phyloP scores from a whole-genome alignment of 1,284 basidiomycete genomes.

The Gastroboletus turbinatus region DNA sequence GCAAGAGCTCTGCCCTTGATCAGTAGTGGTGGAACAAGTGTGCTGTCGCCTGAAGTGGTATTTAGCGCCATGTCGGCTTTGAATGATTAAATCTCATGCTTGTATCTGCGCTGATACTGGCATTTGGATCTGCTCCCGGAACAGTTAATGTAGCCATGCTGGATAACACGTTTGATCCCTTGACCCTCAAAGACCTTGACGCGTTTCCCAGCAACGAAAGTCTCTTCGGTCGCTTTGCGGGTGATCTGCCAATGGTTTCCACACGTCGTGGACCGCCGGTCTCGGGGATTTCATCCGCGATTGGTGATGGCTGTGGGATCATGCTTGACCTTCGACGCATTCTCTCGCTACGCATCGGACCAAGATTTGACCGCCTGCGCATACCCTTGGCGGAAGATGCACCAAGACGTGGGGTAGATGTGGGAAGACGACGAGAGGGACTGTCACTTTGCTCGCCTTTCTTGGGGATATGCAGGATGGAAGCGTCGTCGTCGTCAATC shows the following conservation, averaged over 20 bases:
- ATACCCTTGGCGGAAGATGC: constrained; percentile 36
- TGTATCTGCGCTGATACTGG: constrained; percentile 28
- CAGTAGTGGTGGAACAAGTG: constrained; percentile 6
- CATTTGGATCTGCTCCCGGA: constrained; percentile 30
- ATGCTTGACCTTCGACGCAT: constrained; percentile 70
- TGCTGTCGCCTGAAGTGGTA: neutral
- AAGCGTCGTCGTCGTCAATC: constrained; percentile 16
- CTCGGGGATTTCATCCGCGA: constrained; percentile 29
- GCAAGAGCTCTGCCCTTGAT: constrained; percentile 15
- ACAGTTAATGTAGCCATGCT: constrained; percentile 16
- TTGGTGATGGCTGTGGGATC: constrained; percentile 63
- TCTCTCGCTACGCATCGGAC: constrained; percentile 69
- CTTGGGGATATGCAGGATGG: constrained; percentile 35
- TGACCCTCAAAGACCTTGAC: constrained; percentile 31
- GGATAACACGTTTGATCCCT: constrained; percentile 23
- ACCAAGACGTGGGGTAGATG: constrained; percentile 46
- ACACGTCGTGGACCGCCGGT: constrained; percentile 42
- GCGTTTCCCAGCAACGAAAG: constrained; percentile 49
- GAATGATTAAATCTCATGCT: constrained; percentile 20
- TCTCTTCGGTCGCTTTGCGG: constrained; percentile 63
- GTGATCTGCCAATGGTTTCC: constrained; percentile 48
- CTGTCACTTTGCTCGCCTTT: constrained; percentile 40
- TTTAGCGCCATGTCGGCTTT: constrained; percentile 33
- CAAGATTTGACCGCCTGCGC: constrained; percentile 71
- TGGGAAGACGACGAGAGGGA: constrained; percentile 48